phyloP scores from a whole-genome alignment of 2,329 filamentous ascomycete genomes.

The Chaetomiaceae sp. region DNA sequence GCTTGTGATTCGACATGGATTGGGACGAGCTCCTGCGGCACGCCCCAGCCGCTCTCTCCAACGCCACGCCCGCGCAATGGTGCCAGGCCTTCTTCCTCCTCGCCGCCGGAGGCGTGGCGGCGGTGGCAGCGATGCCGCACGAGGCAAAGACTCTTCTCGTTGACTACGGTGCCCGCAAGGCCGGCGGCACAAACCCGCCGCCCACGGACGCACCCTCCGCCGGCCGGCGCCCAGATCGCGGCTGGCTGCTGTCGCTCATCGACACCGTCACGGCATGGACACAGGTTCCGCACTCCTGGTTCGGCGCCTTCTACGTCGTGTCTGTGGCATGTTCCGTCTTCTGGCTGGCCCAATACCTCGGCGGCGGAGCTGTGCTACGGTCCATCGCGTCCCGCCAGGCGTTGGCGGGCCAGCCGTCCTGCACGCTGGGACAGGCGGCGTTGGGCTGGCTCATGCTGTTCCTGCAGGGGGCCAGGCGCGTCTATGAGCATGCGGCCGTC shows the following conservation, averaged over 20 bases:
- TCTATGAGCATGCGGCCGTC: constrained; percentile 67
- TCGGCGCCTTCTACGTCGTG: constrained; percentile 76
- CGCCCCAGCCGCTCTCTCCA: not conserved
- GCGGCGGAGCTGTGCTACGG: constrained; percentile 47
- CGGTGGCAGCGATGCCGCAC: constrained; percentile 39
- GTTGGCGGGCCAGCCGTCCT: constrained; percentile 32
- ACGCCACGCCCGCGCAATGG: constrained; percentile 25
- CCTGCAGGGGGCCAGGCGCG: constrained; percentile 65
- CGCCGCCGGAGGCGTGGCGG: constrained; percentile 35
- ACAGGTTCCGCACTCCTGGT: constrained; percentile 82
- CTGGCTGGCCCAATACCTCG: constrained; percentile 63
- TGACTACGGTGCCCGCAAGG: constrained; percentile 45
- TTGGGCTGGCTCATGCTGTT: constrained; percentile 68
- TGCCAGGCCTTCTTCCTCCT: constrained; percentile 45
- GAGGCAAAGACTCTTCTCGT: constrained; percentile 40
- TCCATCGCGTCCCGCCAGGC: constrained; percentile 36
- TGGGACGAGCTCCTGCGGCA: not conserved
- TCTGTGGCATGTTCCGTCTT: constrained; percentile 65
- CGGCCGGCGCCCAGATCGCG: not conserved
- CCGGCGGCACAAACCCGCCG: constrained; percentile 14
- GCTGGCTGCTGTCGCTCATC: constrained; percentile 26
- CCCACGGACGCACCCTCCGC: not conserved
- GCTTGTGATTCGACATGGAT: constrained; percentile 1
- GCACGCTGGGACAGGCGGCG: constrained; percentile 56
- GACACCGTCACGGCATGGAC: constrained; percentile 34